A percentile compares a stretch with the other conserved stretches of the same genome.
Evolutionary conservation across 2,329 filamentous ascomycete genomes (phyloP).

Genomic region (Conoideocrella luteorostrata): DNA sequence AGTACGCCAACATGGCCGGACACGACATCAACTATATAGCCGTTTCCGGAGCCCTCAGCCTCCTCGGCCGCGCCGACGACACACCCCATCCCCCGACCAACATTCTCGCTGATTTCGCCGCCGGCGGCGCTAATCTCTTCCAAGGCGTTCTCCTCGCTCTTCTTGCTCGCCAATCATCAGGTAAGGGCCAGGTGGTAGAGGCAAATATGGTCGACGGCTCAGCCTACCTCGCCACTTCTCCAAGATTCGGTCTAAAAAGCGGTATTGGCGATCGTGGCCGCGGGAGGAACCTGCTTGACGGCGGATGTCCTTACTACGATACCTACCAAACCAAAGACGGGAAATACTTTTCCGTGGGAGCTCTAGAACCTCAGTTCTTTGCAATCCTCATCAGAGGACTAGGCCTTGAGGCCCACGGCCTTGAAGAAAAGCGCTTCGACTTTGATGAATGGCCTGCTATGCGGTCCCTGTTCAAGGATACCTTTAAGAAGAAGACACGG

Average conservation of each 20-base stretch:
- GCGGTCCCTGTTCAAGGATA: constrained; percentile 48
- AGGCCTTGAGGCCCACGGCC: constrained; percentile 44
- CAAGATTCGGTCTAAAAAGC: constrained; percentile 59
- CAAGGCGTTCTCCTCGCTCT: constrained; percentile 78
- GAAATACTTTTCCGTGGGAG: constrained; percentile 79
- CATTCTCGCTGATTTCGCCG: constrained; percentile 84
- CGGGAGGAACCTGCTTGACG: constrained; percentile 74
- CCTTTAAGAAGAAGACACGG: constrained; percentile 65
- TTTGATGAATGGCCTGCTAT: constrained; percentile 62
- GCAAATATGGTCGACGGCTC: constrained; percentile 95
- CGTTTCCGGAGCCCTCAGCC: constrained; percentile 69
- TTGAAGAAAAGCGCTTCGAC: constrained; percentile 52
- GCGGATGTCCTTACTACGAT: constrained; percentile 82
- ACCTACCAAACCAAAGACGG: constrained; percentile 81
- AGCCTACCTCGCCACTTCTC: constrained; percentile 72
- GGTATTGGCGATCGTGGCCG: constrained; percentile 56
- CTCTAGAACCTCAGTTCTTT: constrained; percentile 85
- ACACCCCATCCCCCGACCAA: constrained; percentile 77
- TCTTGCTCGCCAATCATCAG: constrained; percentile 55
- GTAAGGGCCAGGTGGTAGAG: constrained; percentile 81
- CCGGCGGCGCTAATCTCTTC: constrained; percentile 76
- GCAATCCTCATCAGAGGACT: constrained; percentile 60
- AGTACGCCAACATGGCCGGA: constrained; percentile 81
- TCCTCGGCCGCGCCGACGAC: constrained; percentile 65
- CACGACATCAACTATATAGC: constrained; percentile 97